Conservation (phyloP, 192 early-diverging fungal genomes). For the Funneliformis geosporum region DNA sequence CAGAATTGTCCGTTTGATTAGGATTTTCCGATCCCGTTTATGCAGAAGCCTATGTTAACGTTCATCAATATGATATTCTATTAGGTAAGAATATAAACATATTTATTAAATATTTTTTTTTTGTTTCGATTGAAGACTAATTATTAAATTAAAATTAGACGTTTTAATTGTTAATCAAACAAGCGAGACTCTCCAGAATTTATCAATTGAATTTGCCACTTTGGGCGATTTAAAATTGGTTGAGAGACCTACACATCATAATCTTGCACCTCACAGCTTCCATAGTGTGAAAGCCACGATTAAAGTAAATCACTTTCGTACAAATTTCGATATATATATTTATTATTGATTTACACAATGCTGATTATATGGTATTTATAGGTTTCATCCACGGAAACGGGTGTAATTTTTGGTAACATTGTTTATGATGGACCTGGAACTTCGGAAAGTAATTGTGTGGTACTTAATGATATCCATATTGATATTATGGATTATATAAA, state of each 20-base stretch:
- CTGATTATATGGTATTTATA: slow-evolving; percentile 12
- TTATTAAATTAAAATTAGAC: slow-evolving; percentile 58
- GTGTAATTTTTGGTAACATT: slow-evolving; percentile 98
- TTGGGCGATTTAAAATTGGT: slow-evolving; percentile 97
- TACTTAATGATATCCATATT: slow-evolving; percentile 97
- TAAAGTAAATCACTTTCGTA: slow-evolving; percentile 57
- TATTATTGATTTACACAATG: not conserved
- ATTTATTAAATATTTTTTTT: slow-evolving; percentile 13
- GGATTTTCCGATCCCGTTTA: slow-evolving; percentile 97
- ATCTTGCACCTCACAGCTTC: slow-evolving; percentile 88
- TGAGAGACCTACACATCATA: slow-evolving; percentile 88
- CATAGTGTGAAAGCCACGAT: slow-evolving; percentile 95
- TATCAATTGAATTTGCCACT: slow-evolving; percentile 98
- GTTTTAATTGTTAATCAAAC: slow-evolving; percentile 99
- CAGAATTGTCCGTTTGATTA: not conserved
- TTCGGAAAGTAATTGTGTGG: slow-evolving; percentile 88
- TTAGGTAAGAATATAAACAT: slow-evolving; percentile 55
- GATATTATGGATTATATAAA: slow-evolving; percentile 99
- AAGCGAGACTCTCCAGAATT: slow-evolving; percentile 88
- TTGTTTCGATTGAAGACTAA: not conserved
- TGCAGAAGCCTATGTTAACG: slow-evolving; percentile 95
- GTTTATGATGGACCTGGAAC: slow-evolving; percentile 95
- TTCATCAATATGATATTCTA: slow-evolving; percentile 97
- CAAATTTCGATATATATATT: not conserved
- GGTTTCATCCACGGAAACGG: slow-evolving; percentile 97